Percentiles rank a stretch among this genome's conserved stretches.
These are phyloP conservation scores for Trichosporon ovoides DNA, from an alignment of 1,284 basidiomycete species.

Conservation along the genomic window DNA sequence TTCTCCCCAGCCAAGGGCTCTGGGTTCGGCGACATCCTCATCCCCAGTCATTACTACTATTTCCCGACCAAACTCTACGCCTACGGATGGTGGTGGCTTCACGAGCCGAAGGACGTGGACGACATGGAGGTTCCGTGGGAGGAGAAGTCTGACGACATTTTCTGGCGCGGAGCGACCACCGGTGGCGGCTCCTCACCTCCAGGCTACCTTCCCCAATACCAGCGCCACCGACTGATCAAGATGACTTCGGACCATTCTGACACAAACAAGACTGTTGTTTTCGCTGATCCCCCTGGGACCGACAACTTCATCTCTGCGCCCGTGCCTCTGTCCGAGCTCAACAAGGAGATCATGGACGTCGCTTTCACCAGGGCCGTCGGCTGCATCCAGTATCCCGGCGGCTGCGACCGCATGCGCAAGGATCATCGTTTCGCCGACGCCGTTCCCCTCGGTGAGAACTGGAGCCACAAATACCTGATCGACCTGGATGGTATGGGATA, in stretches of 20 bases:
- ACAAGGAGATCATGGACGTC: constrained; percentile 77
- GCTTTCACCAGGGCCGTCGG: constrained; percentile 78
- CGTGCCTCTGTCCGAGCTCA: constrained; percentile 62
- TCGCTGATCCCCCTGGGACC: constrained; percentile 63
- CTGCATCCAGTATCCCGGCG: constrained; percentile 67
- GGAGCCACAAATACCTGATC: constrained; percentile 86
- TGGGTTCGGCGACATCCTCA: constrained; percentile 81
- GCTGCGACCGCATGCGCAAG: constrained; percentile 62
- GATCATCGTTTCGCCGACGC: constrained; percentile 70
- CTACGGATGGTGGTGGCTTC: constrained; percentile 62
- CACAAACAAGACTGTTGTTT: constrained; percentile 64
- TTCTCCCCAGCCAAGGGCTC: constrained; percentile 79
- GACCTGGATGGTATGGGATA: constrained; percentile 95
- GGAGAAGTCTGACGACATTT: constrained; percentile 51
- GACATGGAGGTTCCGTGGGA: constrained; percentile 71
- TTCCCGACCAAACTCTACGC: constrained; percentile 74
- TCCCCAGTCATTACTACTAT: constrained; percentile 92
- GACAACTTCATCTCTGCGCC: constrained; percentile 57
- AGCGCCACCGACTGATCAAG: constrained; percentile 80
- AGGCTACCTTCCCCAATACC: constrained; percentile 75
- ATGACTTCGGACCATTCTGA: constrained; percentile 63
- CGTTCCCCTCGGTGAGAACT: constrained; percentile 75
- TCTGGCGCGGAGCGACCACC: constrained; percentile 75
- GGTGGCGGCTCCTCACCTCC: constrained; percentile 83
- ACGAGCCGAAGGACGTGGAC: constrained; percentile 68